Evolutionary conservation across 2,329 filamentous ascomycete genomes (phyloP).

Genomic region (Trichoderma endophyticum): DNA sequence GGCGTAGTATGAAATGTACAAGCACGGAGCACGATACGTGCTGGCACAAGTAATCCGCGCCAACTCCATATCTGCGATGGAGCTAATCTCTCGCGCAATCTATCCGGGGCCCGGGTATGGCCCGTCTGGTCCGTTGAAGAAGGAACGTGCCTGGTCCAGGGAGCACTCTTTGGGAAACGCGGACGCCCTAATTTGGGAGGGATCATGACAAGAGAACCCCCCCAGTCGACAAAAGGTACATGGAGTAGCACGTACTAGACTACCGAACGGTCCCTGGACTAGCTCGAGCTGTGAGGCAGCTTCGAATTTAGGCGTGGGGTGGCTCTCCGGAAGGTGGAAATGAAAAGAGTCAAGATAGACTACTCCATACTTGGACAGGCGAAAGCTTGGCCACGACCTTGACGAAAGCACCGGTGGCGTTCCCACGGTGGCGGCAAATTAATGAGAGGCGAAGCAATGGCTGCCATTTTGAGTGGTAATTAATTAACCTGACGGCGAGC

Average conservation of each 20-base stretch:
- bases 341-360: neutral
- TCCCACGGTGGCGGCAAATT: conserved; percentile 10
- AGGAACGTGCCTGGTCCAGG: conserved; percentile 6
- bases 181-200: conserved; percentile 5
- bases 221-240: neutral
- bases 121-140: conserved; percentile 13
- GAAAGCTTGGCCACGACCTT: conserved; percentile 7
- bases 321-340: conserved; percentile 6
- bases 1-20: conserved; percentile 3
- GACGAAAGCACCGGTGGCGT: neutral
- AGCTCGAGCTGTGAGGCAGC: neutral
- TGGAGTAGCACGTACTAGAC: neutral
- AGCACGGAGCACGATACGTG: neutral
- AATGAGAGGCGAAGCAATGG: conserved; percentile 10
- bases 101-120: conserved; percentile 17
- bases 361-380: conserved; percentile 10
- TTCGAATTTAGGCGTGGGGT: conserved; percentile 3
- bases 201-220: neutral
- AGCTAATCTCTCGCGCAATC: conserved; percentile 18
- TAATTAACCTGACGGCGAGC: conserved; percentile 7
- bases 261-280: conserved; percentile 2
- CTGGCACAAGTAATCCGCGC: neutral
- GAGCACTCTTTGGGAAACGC: conserved; percentile 9
- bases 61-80: conserved; percentile 15
- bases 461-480: neutral